Evolutionary conservation across 257 asterid species (phyloP).

Genomic region (Ajuga chamaepitys): DNA sequence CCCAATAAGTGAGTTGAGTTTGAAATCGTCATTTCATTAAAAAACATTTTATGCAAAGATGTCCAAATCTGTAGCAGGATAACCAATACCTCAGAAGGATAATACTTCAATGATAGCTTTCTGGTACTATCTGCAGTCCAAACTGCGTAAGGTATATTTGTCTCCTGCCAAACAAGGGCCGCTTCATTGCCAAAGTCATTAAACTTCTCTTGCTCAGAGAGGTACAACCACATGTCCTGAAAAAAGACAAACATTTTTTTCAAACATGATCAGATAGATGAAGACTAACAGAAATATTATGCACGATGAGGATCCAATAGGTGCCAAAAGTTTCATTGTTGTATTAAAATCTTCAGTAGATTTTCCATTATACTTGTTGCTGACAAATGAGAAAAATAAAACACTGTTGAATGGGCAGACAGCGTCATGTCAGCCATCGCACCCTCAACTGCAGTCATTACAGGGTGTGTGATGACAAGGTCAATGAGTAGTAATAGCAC

Average conservation of each 20-base stretch:
- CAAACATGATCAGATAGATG: not conserved
- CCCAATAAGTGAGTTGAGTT: not conserved
- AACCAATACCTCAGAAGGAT: slow-evolving; percentile 72
- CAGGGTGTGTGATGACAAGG: not conserved
- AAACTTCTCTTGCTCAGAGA: slow-evolving; percentile 68
- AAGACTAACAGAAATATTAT: not conserved
- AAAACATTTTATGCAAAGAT: not conserved
- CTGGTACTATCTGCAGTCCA: slow-evolving; percentile 82
- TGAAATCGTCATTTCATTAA: not conserved
- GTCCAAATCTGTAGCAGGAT: not conserved
- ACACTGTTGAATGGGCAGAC: not conserved
- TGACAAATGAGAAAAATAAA: not conserved
- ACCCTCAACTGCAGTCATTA: not conserved
- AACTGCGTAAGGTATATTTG: slow-evolving; percentile 91
- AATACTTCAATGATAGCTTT: slow-evolving; percentile 57
- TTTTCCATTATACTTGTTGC: not conserved
- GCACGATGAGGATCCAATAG: not conserved
- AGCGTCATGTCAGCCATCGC: not conserved
- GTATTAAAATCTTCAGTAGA: not conserved
- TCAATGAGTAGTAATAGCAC: not conserved
- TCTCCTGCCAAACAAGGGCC: slow-evolving; percentile 91
- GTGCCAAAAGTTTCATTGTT: not conserved
- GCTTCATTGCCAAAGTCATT: slow-evolving; percentile 74
- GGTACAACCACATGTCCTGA: slow-evolving; percentile 95
- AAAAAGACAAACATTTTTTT: not conserved